Conservation (phyloP, 1,284 basidiomycete genomes). For the Heterobasidion irregulare region DNA sequence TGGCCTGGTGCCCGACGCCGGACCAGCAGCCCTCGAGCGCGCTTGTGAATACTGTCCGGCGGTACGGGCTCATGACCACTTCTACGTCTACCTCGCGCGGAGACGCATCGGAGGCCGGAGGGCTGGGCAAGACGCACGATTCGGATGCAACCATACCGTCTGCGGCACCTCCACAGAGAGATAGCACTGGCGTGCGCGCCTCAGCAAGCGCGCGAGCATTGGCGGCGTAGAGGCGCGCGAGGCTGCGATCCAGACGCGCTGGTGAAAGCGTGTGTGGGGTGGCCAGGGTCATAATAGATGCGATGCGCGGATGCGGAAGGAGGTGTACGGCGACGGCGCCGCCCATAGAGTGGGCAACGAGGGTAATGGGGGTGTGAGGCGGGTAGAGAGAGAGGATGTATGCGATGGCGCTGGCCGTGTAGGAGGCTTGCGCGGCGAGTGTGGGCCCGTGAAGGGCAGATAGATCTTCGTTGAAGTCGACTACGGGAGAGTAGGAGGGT, state of each 20-base stretch:
- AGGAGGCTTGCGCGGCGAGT: slow-evolving; percentile 76
- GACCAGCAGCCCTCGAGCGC: slow-evolving; percentile 89
- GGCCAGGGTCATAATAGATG: slow-evolving; percentile 88
- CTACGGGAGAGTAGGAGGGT: slow-evolving; percentile 27
- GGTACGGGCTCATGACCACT: slow-evolving; percentile 25
- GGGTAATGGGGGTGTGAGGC: slow-evolving; percentile 50
- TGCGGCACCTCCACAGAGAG: slow-evolving; percentile 87
- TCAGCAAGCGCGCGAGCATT: slow-evolving; percentile 27
- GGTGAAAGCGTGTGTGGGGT: slow-evolving; percentile 89
- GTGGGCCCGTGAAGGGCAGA: slow-evolving; percentile 94
- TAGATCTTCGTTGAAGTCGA: slow-evolving; percentile 97
- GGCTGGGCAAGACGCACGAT: slow-evolving; percentile 62
- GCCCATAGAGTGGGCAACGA: slow-evolving; percentile 99
- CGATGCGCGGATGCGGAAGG: slow-evolving; percentile 56
- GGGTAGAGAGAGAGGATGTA: slow-evolving; percentile 80
- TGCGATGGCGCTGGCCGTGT: slow-evolving; percentile 63
- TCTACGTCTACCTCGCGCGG: neutral
- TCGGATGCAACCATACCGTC: slow-evolving; percentile 94
- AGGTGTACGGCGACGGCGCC: slow-evolving; percentile 82
- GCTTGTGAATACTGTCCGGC: slow-evolving; percentile 80
- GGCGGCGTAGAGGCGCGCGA: slow-evolving; percentile 66
- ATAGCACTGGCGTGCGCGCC: slow-evolving; percentile 63
- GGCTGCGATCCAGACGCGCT: slow-evolving; percentile 75
- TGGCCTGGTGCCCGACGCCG: slow-evolving; percentile 90
- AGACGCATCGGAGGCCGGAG: neutral